These are phyloP conservation scores for Ophiostoma ulmi DNA, from an alignment of 2,329 filamentous ascomycete genomes.

Conservation along the genomic window DNA sequence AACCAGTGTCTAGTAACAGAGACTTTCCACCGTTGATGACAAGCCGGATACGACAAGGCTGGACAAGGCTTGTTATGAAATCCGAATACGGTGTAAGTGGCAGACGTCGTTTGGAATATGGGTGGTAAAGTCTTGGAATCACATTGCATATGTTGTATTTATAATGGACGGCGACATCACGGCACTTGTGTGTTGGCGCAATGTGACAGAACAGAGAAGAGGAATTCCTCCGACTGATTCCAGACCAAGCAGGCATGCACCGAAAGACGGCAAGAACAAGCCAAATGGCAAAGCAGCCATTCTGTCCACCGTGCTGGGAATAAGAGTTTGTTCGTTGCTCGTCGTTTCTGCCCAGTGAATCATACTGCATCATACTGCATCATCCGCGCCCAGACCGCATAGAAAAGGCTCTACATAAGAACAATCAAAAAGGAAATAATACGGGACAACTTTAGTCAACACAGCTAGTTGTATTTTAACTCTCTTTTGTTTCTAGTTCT, in stretches of 20 bases:
- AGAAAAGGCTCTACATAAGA: not conserved
- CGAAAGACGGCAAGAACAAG: not conserved
- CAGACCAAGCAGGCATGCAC: not conserved
- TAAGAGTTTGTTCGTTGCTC: not conserved
- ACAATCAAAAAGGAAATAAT: not conserved
- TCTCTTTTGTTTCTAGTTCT: not conserved
- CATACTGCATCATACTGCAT: constrained; percentile 7
- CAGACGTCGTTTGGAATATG: not conserved
- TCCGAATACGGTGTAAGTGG: constrained; percentile 16
- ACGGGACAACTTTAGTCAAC: not conserved
- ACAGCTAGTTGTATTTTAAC: not conserved
- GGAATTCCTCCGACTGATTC: not conserved
- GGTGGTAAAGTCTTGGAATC: not conserved
- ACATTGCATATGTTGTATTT: not conserved
- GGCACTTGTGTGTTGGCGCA: too few species aligned
- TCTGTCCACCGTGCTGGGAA: too few species aligned
- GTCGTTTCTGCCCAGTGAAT: not conserved
- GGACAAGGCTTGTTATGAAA: constrained; percentile 2
- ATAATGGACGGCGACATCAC: not conserved
- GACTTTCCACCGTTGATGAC: not conserved
- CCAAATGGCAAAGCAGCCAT: not conserved
- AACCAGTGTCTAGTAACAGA: not conserved
- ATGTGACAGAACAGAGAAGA: too few species aligned
- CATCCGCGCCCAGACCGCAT: not conserved
- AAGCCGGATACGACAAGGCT: constrained; percentile 9